These are phyloP conservation scores for Hyaloscypha hepaticicola DNA, from an alignment of 495 filamentous ascomycete genomes.

Conservation along the genomic window DNA sequence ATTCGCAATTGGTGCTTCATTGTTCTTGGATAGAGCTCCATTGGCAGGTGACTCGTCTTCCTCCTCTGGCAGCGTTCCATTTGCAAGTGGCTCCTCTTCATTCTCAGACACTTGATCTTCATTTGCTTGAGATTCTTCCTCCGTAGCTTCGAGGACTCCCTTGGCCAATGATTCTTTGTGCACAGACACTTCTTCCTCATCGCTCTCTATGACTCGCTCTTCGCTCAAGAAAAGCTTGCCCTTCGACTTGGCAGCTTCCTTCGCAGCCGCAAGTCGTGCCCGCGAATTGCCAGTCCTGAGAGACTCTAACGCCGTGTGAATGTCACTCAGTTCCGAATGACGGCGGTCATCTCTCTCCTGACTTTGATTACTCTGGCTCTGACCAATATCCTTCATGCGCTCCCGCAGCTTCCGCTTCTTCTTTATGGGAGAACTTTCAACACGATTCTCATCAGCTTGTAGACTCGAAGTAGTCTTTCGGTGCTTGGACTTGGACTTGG, in stretches of 20 bases:
- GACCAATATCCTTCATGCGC: slow-evolving; percentile 16
- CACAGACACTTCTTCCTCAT: background rate
- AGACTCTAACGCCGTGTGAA: background rate
- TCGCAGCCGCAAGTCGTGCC: background rate
- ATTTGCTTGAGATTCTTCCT: background rate
- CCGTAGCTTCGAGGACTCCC: no score
- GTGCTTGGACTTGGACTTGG: background rate
- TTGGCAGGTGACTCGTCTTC: background rate
- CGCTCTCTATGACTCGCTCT: background rate
- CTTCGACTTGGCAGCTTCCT: background rate
- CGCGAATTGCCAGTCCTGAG: slow-evolving; percentile 11
- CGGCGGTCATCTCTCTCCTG: slow-evolving; percentile 26
- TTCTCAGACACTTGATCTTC: background rate
- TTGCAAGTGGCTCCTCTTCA: background rate
- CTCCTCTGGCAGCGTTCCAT: background rate
- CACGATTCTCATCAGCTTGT: background rate
- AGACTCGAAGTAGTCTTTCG: background rate
- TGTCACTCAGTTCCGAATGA: slow-evolving; percentile 17
- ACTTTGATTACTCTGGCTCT: slow-evolving; percentile 24
- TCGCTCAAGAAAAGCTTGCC: background rate
- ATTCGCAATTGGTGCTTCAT: background rate
- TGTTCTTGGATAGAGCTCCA: background rate
- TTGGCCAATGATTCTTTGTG: background rate
- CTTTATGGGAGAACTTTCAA: background rate
- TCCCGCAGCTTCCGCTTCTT: slow-evolving; percentile 20